Conservation (phyloP, 345 rosid genomes). For the Melaleuca alternifolia region DNA sequence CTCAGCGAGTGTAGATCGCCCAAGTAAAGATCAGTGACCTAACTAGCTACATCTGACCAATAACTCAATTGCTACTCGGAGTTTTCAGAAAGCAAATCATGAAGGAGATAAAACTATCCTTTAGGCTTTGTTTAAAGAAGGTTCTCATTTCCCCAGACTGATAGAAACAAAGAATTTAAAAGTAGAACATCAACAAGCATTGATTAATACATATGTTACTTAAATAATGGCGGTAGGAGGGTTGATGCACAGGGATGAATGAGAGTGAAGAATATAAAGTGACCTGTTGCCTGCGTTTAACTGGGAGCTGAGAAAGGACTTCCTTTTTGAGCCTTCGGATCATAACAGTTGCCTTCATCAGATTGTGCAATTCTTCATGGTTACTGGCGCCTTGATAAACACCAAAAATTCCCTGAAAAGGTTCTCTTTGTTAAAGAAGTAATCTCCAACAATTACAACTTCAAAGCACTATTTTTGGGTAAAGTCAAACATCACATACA, state of each 20-base stretch:
- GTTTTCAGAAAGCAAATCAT: not conserved
- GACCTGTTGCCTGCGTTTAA: conserved; percentile 93
- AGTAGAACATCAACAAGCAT: not conserved
- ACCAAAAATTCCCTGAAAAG: conserved; percentile 69
- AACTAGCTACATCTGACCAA: not conserved
- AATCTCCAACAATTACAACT: not conserved
- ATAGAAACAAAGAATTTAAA: not conserved
- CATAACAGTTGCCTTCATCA: conserved; percentile 96
- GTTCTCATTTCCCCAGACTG: not conserved
- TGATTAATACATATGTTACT: not conserved
- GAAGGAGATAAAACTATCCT: not conserved
- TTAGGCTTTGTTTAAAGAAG: not conserved
- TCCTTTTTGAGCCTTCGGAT: conserved; percentile 90
- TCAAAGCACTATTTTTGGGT: not conserved
- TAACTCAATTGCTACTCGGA: not conserved
- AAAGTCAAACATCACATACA: conserved; percentile 28
- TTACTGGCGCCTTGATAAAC: conserved; percentile 87
- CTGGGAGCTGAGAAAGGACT: conserved; percentile 82
- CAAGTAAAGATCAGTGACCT: not conserved
- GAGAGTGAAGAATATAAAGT: not conserved
- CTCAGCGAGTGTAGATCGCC: not conserved
- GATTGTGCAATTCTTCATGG: conserved; percentile 94
- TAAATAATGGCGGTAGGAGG: not conserved
- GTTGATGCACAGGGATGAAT: not conserved
- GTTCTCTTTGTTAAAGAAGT: not conserved